phyloP scores from a whole-genome alignment of 352 stramenopile species.

The Poterioochromonas sp. region DNA sequence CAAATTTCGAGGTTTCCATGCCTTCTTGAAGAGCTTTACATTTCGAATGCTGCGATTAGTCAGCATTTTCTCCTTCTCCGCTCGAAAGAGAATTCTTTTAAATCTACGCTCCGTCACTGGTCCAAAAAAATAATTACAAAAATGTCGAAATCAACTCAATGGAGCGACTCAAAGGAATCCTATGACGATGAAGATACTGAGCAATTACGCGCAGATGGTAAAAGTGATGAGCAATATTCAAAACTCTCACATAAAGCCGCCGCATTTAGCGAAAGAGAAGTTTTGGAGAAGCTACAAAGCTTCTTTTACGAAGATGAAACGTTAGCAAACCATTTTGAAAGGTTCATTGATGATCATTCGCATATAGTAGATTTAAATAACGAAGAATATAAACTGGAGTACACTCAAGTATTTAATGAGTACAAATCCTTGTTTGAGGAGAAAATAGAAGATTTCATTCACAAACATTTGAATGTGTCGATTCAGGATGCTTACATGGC shows the following conservation, averaged over 20 bases:
- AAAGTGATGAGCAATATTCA: not conserved
- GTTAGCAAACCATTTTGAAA: not conserved
- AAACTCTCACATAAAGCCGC: not conserved
- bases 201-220: not conserved
- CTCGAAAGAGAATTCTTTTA: too few relatives aligned
- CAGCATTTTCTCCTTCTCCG: too few relatives aligned
- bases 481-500: slow-evolving; percentile 20
- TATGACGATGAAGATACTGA: not conserved
- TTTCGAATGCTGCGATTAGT: too few relatives aligned
- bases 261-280: not conserved
- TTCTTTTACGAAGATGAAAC: slow-evolving; percentile 22
- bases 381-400: slow-evolving; percentile 28
- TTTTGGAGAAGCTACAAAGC: slow-evolving; percentile 5
- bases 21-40: too few relatives aligned
- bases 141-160: too few relatives aligned
- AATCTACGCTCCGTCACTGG: too few relatives aligned
- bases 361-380: not conserved
- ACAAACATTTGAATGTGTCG: not conserved
- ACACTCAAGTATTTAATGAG: slow-evolving; percentile 25
- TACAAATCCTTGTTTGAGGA: slow-evolving; percentile 28
- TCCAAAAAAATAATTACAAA: too few relatives aligned
- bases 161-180: too few relatives aligned
- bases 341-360: not conserved
- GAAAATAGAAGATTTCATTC: slow-evolving; percentile 20
- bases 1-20: too few relatives aligned